Percentiles rank a stretch among this genome's conserved stretches.
phyloP scores from a whole-genome alignment of 176 grass and related monocot species.

The Miscanthus lutarioriparius region DNA sequence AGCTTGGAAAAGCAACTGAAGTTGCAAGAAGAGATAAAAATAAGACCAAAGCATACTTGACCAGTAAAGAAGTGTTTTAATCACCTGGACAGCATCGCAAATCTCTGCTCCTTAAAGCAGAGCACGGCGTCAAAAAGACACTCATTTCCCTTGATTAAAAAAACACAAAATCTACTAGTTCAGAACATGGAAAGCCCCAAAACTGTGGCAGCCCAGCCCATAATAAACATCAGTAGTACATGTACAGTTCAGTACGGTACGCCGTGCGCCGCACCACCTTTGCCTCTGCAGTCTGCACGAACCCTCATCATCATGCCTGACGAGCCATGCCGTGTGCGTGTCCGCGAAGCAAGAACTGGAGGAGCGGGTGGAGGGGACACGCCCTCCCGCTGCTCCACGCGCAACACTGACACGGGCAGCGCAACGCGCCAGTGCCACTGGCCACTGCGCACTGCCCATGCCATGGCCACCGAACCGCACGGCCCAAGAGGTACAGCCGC shows the following conservation, averaged over 20 bases:
- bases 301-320: conserved; percentile 8
- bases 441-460: conserved; percentile 24
- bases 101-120: conserved; percentile 46
- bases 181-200: conserved; percentile 32
- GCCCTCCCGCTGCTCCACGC: conserved; percentile 33
- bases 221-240: neutral
- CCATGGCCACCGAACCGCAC: conserved; percentile 7
- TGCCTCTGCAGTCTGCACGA: neutral
- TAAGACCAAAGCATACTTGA: neutral
- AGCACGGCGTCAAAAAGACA: conserved; percentile 14
- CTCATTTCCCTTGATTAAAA: neutral
- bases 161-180: neutral
- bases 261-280: neutral
- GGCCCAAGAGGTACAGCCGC: conserved; percentile 30
- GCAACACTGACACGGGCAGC: conserved; percentile 32
- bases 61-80: conserved; percentile 7
- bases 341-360: neutral
- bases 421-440: neutral
- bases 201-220: conserved; percentile 25
- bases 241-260: neutral
- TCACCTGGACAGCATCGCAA: conserved; percentile 13
- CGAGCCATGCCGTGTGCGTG: conserved; percentile 36
- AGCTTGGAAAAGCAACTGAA: neutral
- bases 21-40: conserved; percentile 26
- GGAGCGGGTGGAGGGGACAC: neutral